phyloP scores from a whole-genome alignment of 306 rosid species.

The Vicia villosa region DNA sequence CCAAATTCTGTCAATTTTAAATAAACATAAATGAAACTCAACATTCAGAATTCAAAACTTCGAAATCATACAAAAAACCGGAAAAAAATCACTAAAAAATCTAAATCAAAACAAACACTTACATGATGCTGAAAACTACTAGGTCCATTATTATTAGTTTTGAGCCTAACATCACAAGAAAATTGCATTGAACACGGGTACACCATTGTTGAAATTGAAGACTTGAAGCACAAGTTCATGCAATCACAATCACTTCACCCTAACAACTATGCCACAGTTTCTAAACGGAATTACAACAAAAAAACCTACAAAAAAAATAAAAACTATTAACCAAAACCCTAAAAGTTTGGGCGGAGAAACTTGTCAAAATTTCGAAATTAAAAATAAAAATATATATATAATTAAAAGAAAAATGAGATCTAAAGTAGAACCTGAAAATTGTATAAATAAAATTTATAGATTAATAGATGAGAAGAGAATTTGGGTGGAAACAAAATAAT shows the following conservation, averaged over 20 bases:
- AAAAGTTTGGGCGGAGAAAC: slow-evolving; percentile 22
- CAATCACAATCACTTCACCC: slow-evolving; percentile 31
- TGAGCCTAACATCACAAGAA: slow-evolving; percentile 53
- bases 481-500: neutral
- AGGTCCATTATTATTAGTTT: slow-evolving; percentile 35
- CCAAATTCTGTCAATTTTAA: slow-evolving; percentile 47
- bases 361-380: neutral
- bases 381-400: neutral
- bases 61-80: neutral
- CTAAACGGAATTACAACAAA: neutral
- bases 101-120: slow-evolving; percentile 37
- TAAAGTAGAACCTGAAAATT: slow-evolving; percentile 18
- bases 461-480: slow-evolving; percentile 9
- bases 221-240: slow-evolving; percentile 33
- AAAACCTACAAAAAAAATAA: slow-evolving; percentile 19
- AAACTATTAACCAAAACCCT: slow-evolving; percentile 39
- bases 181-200: slow-evolving; percentile 61
- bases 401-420: slow-evolving; percentile 25
- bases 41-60: neutral
- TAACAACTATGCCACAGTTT: slow-evolving; percentile 24
- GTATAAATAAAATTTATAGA: neutral
- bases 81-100: neutral
- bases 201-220: slow-evolving; percentile 54
- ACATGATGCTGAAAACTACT: slow-evolving; percentile 50
- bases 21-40: slow-evolving; percentile 31